These are phyloP conservation scores for Magnusiomyces suaveolens DNA, from an alignment of 1,139 yeast genomes.

Conservation along the genomic window DNA sequence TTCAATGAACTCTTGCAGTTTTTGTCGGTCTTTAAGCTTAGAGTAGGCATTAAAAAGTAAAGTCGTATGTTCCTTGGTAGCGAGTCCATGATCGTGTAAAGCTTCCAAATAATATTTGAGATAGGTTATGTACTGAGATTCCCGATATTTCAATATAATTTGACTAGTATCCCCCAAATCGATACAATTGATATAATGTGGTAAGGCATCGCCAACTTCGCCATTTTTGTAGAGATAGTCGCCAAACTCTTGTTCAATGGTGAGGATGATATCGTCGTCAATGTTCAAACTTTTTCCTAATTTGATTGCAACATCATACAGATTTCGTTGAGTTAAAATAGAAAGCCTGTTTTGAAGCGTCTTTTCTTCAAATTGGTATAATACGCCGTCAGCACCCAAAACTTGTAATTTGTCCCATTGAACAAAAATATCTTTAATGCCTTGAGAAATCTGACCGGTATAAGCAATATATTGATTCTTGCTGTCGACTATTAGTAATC, in stretches of 20 bases:
- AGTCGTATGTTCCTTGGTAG: constrained; percentile 74
- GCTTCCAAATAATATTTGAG: constrained; percentile 57
- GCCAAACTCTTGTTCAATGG: constrained; percentile 59
- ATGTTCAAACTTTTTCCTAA: constrained; percentile 45
- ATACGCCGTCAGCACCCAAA: constrained; percentile 64
- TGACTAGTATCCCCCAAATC: constrained; percentile 51
- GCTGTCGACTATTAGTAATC: constrained; percentile 58
- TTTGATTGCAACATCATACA: constrained; percentile 64
- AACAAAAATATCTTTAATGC: constrained; percentile 47
- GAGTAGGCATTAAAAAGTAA: constrained; percentile 74
- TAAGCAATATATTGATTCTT: constrained; percentile 62
- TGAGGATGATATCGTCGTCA: constrained; percentile 32
- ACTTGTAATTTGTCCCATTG: constrained; percentile 51
- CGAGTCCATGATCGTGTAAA: constrained; percentile 43
- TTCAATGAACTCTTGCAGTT: constrained; percentile 50
- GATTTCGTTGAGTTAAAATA: constrained; percentile 56
- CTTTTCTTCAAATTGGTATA: constrained; percentile 62
- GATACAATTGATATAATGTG: constrained; percentile 51
- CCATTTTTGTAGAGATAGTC: constrained; percentile 59
- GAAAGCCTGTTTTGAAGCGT: constrained; percentile 59
- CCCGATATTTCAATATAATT: constrained; percentile 73
- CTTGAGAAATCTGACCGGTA: constrained; percentile 55
- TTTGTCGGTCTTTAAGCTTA: constrained; percentile 55
- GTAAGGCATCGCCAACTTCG: constrained; percentile 58
- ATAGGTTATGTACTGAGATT: constrained; percentile 63